A percentile compares a stretch with the other conserved stretches of the same genome.
phyloP scores from a whole-genome alignment of 2,329 filamentous ascomycete species.

The Hymenoscyphus infarciens region DNA sequence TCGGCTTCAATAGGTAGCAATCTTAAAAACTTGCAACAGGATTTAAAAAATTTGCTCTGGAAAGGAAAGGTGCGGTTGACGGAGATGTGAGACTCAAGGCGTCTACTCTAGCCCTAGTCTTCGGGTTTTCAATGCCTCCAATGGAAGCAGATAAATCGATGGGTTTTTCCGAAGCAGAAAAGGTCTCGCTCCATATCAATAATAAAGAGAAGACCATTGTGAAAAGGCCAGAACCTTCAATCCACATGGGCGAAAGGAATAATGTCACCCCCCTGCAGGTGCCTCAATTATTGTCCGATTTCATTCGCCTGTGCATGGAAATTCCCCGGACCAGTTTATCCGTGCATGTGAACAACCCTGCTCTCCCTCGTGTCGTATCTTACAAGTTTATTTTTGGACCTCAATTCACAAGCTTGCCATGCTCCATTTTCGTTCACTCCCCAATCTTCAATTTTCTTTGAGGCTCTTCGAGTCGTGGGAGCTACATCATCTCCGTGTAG shows the following conservation, averaged over 20 bases:
- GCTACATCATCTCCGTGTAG: background rate
- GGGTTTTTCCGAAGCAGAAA: background rate
- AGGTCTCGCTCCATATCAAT: background rate
- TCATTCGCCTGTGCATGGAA: slow-evolving; percentile 7
- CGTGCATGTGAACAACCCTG: slow-evolving; percentile 10
- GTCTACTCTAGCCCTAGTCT: background rate
- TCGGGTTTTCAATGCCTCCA: background rate
- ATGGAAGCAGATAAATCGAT: background rate
- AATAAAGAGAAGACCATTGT: background rate
- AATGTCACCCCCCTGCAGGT: background rate
- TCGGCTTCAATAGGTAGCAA: background rate
- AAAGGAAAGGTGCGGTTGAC: background rate
- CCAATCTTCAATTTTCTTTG: background rate
- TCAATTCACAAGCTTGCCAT: background rate
- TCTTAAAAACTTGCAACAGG: background rate
- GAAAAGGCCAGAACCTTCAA: background rate
- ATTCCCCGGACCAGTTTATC: slow-evolving; percentile 9
- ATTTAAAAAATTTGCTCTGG: background rate
- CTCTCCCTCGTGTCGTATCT: slow-evolving; percentile 18
- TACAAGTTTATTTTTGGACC: slow-evolving; percentile 10
- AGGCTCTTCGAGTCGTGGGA: background rate
- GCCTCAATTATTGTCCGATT: slow-evolving; percentile 8
- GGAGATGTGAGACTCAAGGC: too few species aligned
- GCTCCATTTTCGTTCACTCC: background rate
- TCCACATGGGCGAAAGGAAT: slow-evolving; percentile 1